A percentile compares a stretch with the other conserved stretches of the same genome.
These are phyloP conservation scores for Helenozyma rhizophorensis DNA, from an alignment of 805 yeast species.

Conservation along the genomic window DNA sequence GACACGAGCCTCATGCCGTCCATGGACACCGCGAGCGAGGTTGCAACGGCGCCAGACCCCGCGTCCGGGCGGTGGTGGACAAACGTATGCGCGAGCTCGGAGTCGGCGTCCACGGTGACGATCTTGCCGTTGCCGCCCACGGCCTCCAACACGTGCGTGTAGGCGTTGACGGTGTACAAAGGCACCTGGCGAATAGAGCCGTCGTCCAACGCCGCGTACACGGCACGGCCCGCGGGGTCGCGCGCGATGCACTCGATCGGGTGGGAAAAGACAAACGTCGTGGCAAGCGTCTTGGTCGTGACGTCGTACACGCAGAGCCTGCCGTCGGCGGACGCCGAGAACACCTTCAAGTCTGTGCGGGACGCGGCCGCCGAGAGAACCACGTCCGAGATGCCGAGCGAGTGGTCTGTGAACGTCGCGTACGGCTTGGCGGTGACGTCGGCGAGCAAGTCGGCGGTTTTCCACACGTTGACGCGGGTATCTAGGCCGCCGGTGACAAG, in stretches of 20 bases:
- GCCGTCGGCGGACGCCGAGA: conserved; percentile 67
- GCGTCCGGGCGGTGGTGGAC: conserved; percentile 37
- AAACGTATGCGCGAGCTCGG: conserved; percentile 46
- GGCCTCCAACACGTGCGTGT: conserved; percentile 45
- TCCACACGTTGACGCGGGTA: conserved; percentile 76
- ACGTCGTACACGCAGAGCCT: conserved; percentile 72
- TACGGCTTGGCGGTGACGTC: conserved; percentile 47
- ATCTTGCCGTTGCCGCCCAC: conserved; percentile 57
- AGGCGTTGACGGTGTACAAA: conserved; percentile 36
- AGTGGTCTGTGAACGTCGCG: conserved; percentile 57
- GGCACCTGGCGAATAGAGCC: conserved; percentile 60
- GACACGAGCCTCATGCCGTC: conserved; percentile 72
- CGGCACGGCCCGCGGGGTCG: conserved; percentile 76
- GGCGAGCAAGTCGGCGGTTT: conserved; percentile 53
- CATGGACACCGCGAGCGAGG: conserved; percentile 55
- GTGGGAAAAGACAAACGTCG: conserved; percentile 67
- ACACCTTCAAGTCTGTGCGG: conserved; percentile 56
- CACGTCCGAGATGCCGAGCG: conserved; percentile 50
- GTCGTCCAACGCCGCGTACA: conserved; percentile 64
- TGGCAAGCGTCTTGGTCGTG: conserved; percentile 39
- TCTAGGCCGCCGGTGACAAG: conserved; percentile 78
- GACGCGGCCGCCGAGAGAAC: conserved; percentile 46
- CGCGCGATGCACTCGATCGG: conserved; percentile 54
- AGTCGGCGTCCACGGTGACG: conserved; percentile 49
- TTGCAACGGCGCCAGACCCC: conserved; percentile 26